Evolutionary conservation across 257 asterid genomes (phyloP), one percentile per base, ranked within the genome.

Genomic region (Henckelia pumila): DNA sequence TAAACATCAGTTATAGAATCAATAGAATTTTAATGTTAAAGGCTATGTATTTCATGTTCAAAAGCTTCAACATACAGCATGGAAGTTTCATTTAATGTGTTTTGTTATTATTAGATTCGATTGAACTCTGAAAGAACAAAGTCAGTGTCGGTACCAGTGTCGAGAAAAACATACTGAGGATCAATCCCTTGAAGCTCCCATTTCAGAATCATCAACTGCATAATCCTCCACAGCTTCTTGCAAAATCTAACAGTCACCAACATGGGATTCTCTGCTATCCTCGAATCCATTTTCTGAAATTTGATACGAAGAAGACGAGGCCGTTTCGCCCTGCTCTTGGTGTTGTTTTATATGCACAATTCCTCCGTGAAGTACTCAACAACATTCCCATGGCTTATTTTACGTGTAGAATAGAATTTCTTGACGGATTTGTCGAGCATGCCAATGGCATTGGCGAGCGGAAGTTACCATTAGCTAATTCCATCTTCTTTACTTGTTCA

Each of bases 161-260:
- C 20, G 2, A 20, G 30, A 25, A 16, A 23, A 26, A 63, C 64
- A 14, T 52, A 44, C 24, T 71, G 35, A 49, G 57, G 70, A 30
- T 71, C 64, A 19, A 63, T 59, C 64, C 63, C 70, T 63, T 71
- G 70, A 28, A 71, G 59, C 50, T 71, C 75, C 70, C 60, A 56
- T 28, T n/a, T 28, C 30, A 71, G 59, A n/a, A 71, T 23, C 28
- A 63, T 2, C 6, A 26, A n/a, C 70, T 35, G 59, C 70, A 63
- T 10, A 35, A 63, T 16, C 14, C 28, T 56, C 75, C 70, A 71
- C 59, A 35, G 3, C 50, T 40, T 40, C 50, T 40, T 13, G 17
- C 50, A 40, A 40, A 40, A 40, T 40, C 50, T 40, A 3, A 11
- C 50, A 11, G n/a, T 40, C n/a, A 40, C 0, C 3, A n/a, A 40